A percentile compares a stretch with the other conserved stretches of the same genome.
Conservation (phyloP, 257 asterid species). For the Asclepias syriaca region DNA sequence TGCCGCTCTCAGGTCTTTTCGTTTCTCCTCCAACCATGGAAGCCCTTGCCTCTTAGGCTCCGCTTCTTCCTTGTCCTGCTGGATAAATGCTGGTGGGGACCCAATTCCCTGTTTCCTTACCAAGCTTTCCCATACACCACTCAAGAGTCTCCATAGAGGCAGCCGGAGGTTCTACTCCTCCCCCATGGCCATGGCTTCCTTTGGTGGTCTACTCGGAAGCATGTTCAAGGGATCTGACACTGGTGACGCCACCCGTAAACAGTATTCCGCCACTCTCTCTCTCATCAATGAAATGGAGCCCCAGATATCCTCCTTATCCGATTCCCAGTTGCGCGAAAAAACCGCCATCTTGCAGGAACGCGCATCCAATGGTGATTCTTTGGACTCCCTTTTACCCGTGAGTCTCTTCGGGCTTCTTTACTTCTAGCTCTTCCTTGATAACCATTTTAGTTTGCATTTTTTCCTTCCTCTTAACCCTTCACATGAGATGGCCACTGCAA, state of each 20-base stretch:
- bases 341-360: constrained; percentile 66
- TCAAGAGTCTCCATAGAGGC: neutral
- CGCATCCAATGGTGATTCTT: constrained; percentile 55
- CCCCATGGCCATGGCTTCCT: constrained; percentile 40
- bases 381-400: constrained; percentile 90
- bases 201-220: constrained; percentile 90
- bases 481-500: neutral
- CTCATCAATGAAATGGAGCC: constrained; percentile 70
- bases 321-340: constrained; percentile 65
- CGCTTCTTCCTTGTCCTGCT: constrained; percentile 1
- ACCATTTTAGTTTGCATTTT: neutral
- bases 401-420: constrained; percentile 19
- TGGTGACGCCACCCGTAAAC: constrained; percentile 79
- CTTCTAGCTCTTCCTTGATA: neutral
- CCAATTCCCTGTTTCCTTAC: neutral
- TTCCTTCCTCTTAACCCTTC: neutral
- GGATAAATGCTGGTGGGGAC: neutral
- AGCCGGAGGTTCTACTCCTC: constrained; percentile 10
- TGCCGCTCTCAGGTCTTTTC: neutral
- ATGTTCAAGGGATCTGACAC: constrained; percentile 64
- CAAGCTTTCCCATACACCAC: neutral
- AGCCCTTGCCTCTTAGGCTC: neutral
- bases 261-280: constrained; percentile 47
- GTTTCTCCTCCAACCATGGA: constrained; percentile 5
- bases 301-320: constrained; percentile 66